A percentile compares a stretch with the other conserved stretches of the same genome.
Conservation (phyloP, 2,329 filamentous ascomycete genomes). For the Aspergillus jensenii region DNA sequence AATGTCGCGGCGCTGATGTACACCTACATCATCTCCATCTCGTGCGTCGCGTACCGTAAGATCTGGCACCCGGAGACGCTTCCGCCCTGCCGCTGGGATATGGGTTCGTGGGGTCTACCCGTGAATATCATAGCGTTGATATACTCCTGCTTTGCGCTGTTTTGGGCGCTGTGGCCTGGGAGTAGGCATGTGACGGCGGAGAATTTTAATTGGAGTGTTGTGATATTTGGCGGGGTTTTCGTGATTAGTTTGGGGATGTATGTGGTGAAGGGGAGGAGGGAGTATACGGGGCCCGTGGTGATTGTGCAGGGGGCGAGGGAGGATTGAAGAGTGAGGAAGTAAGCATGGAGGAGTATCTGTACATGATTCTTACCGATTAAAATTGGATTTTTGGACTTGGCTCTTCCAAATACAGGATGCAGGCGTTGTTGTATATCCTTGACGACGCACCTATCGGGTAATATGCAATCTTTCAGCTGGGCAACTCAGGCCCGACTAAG, state of each 20-base stretch:
- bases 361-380: no score
- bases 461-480: no score
- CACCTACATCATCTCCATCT: slow-evolving; percentile 52
- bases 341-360: neutral
- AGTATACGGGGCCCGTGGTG: slow-evolving; percentile 33
- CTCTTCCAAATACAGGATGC: no score
- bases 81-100: slow-evolving; percentile 41
- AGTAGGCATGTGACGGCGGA: slow-evolving; percentile 35
- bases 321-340: neutral
- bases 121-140: slow-evolving; percentile 47
- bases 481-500: no score
- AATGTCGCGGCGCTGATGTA: slow-evolving; percentile 49
- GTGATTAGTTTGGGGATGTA: slow-evolving; percentile 43
- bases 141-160: slow-evolving; percentile 46
- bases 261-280: slow-evolving; percentile 28
- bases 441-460: no score
- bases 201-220: slow-evolving; percentile 53
- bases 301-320: slow-evolving; percentile 13
- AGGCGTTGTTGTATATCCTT: no score
- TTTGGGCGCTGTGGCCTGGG: slow-evolving; percentile 51
- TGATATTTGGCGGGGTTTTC: slow-evolving; percentile 45
- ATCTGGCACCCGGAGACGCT: slow-evolving; percentile 39
- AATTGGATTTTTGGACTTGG: no score
- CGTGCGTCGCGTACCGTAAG: slow-evolving; percentile 47
- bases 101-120: slow-evolving; percentile 45